Conservation (phyloP, 164 flowering plant species). For the Sedum album region DNA sequence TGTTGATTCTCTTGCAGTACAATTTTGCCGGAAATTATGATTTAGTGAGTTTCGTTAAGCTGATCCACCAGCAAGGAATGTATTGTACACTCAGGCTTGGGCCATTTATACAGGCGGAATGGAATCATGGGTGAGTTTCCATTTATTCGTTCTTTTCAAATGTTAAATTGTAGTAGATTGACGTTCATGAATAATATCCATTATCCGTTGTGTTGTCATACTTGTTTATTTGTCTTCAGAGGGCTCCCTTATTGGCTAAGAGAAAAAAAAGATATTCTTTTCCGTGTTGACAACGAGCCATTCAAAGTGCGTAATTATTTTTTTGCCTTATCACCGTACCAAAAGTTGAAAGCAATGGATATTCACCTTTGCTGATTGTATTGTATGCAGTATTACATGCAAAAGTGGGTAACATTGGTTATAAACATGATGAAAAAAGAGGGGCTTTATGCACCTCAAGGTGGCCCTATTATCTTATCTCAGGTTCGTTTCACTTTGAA, state of each 20-base stretch:
- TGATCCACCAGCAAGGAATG: too few relatives aligned
- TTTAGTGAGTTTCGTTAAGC: conserved; percentile 46
- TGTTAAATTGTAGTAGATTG: too few relatives aligned
- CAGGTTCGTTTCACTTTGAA: conserved; percentile 21
- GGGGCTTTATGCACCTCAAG: conserved; percentile 43
- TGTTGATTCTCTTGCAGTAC: conserved; percentile 20
- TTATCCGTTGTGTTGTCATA: neutral
- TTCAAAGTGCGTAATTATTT: neutral
- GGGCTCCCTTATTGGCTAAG: neutral
- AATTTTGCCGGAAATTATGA: conserved; percentile 51
- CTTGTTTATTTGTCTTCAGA: neutral
- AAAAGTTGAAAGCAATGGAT: neutral
- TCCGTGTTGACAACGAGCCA: neutral
- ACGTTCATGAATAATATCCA: neutral
- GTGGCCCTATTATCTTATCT: conserved; percentile 37
- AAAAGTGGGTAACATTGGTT: conserved; percentile 17
- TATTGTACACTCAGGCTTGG: conserved; percentile 55
- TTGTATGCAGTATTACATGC: conserved; percentile 25
- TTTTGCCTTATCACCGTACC: neutral
- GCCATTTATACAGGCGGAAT: conserved; percentile 67
- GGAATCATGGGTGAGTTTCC: conserved; percentile 64
- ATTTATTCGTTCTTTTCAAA: neutral
- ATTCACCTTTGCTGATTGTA: too few relatives aligned
- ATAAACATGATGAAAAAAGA: conserved; percentile 23
- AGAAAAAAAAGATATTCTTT: too few relatives aligned